These are phyloP conservation scores for Cryptococcus depauperatus DNA, from an alignment of 1,284 basidiomycete species.

Conservation along the genomic window DNA sequence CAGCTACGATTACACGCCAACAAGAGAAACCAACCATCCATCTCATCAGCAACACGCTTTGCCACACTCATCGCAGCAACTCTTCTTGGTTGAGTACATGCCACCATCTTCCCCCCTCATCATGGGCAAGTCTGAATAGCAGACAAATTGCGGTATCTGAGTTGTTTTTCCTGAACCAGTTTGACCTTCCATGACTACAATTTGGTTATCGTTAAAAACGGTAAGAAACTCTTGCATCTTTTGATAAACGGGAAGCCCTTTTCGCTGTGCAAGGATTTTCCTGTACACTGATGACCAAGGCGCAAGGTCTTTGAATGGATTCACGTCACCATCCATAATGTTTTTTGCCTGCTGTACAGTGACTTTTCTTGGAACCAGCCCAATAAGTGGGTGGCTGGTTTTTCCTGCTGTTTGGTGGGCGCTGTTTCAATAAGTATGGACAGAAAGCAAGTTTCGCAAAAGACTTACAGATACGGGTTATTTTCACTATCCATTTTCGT, in stretches of 20 bases:
- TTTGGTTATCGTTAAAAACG: conserved; percentile 77
- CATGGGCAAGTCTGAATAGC: conserved; percentile 85
- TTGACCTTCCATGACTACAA: conserved; percentile 94
- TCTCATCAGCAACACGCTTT: conserved; percentile 96
- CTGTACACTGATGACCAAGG: conserved; percentile 73
- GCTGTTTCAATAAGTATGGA: conserved; percentile 1
- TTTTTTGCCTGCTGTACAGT: conserved; percentile 60
- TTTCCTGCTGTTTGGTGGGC: conserved; percentile 13
- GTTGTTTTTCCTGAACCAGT: conserved; percentile 98
- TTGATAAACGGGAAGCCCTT: conserved; percentile 81
- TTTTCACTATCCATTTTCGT: conserved; percentile 27
- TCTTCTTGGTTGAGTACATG: conserved; percentile 93
- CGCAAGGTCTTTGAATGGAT: conserved; percentile 71
- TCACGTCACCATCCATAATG: conserved; percentile 71
- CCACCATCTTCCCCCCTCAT: conserved; percentile 81
- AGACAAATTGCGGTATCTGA: conserved; percentile 95
- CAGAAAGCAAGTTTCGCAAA: too few species aligned
- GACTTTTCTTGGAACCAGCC: conserved; percentile 71
- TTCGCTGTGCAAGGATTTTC: conserved; percentile 75
- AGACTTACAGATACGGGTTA: conserved; percentile 36
- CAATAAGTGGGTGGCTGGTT: conserved; percentile 55
- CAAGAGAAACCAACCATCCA: conserved; percentile 64
- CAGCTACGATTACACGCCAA: background rate
- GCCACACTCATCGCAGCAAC: conserved; percentile 98
- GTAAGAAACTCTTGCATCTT: conserved; percentile 90